Base-by-base conservation (phyloP, 2,329 filamentous ascomycete genomes). In the Paracoccidioides brasiliensis region DNA sequence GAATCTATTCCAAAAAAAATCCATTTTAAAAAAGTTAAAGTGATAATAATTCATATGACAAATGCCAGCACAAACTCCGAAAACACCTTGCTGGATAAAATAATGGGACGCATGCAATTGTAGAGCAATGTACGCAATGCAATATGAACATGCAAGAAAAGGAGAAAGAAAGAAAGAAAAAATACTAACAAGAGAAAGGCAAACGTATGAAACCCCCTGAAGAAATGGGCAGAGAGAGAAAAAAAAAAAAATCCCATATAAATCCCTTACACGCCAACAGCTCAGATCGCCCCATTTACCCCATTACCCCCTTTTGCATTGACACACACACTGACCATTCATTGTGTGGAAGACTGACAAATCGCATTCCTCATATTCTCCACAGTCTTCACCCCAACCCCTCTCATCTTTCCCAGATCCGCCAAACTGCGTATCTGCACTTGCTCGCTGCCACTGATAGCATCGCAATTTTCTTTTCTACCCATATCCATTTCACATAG, bases 291-390 rank as follows among this genome's bases (percentile, higher is more conserved):
- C 32, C 32, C 15, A 9, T 12, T 50, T 37, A 0, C 8, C 5
- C 8, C 32, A 12, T 22, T 5, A 8, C 15, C 6, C n/a, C 46
- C 6, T 62, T 46, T 74, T 66, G 32, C 72, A 14, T 14, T 12
- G 43, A 2, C 43, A 15, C 9, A 2, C 12, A n/a, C 12, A 22
- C 9, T 8, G 28, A 44, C 28, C 15, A 43, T 12, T 33, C 46
- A 50, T 7, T 8, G 33, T 5, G 6, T 22, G 1, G 8, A 38
- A 41, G 8, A 33, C 12, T 1, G 6, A 10, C 38, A 52, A 41
- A 52, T 52, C 35, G 49, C 73, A 53, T 69, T 70, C 56, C 73
- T 69, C 74, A 77, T 76, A 56, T 66, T 74, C 64, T 76, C 70
- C 14, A 76, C 71, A 0, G 70, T 74, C 61, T 70, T 73, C 56